Base-by-base conservation (phyloP, 192 early-diverging fungal species). In the Dimargaris cristalligena region DNA sequence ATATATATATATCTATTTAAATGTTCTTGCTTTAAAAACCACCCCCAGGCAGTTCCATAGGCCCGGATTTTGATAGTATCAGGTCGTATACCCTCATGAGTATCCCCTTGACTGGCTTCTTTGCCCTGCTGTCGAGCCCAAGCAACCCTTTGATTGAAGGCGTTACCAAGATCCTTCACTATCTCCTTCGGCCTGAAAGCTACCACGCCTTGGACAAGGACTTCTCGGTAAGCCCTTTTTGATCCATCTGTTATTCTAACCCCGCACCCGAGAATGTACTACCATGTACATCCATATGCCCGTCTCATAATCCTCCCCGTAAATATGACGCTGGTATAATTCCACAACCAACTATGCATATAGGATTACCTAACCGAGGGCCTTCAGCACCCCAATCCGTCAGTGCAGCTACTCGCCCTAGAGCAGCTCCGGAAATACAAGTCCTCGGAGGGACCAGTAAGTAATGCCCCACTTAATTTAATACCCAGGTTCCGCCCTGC, bases 341-440 rank as follows among this genome's bases (percentile, higher is more conserved):
- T 41, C 38, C 38, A 6, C 16, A 41, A 6, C 38, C 38, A 41
- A 6, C 16, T 41, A 10, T 16, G 16, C 38, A 4, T n/a, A 4
- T 18, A 23, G 33, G 72, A 74, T 58, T 71, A 74, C 50, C 69
- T 74, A 29, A 62, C 71, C 32, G 67, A 70, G 50, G 72, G 72
- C 22, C 58, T 74, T 45, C 66, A 62, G 31, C 68, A 70, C 38
- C 68, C 68, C 32, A 66, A 74, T 49, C 69, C 65, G 6, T 62
- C 52, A n/a, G 71, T 73, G 8, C 66, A 67, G 51, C 61, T 60
- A 25, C 64, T 73, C 52, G 71, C 69, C 16, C 54, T 73, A 59
- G 61, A 60, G 4, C 71, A 73, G 60, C 67, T 73, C 44, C 57
- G 69, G 44, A 73, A 73, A 55, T 73, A 63, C 56, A 61, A 67